Conservation (phyloP, 345 rosid genomes). For the Garcia nutans region DNA sequence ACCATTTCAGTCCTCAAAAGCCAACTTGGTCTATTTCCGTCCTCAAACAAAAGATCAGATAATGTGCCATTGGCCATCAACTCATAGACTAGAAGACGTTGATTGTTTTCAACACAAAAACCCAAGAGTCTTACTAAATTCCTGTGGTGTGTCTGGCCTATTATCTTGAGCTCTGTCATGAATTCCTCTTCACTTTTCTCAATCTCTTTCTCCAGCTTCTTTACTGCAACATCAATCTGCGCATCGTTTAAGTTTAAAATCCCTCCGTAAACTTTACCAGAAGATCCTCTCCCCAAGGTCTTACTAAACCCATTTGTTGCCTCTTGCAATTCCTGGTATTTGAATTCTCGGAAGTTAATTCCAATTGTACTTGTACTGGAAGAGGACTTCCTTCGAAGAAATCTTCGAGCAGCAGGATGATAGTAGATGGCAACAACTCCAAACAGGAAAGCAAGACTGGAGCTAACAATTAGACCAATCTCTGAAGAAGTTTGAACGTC, state of each 20-base stretch:
- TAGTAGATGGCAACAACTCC: conserved; percentile 24
- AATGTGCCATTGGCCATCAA: conserved; percentile 29
- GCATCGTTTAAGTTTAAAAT: conserved; percentile 9
- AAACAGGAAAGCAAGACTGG: conserved; percentile 21
- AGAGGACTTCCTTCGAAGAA: conserved; percentile 1
- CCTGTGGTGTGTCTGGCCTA: conserved; percentile 33
- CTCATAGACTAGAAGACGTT: conserved; percentile 30
- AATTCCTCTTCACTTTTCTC: conserved; percentile 28
- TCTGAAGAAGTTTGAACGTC: neutral
- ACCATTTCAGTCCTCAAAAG: conserved; percentile 25
- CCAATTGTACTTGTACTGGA: conserved; percentile 12
- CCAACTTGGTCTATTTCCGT: conserved; percentile 25
- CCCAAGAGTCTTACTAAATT: conserved; percentile 34
- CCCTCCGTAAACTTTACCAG: conserved; percentile 32
- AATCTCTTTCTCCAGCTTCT: conserved; percentile 23
- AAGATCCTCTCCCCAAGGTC: conserved; percentile 32
- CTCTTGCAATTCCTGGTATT: conserved; percentile 20
- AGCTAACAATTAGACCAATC: conserved; percentile 20
- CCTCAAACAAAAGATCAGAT: conserved; percentile 18
- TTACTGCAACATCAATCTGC: conserved; percentile 29
- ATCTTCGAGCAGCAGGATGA: conserved; percentile 21
- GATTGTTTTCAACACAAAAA: conserved; percentile 27
- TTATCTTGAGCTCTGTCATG: conserved; percentile 33
- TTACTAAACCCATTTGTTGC: conserved; percentile 31
- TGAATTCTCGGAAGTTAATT: conserved; percentile 31